Base-by-base conservation (phyloP, 1,284 basidiomycete genomes). In the Ganoderma meredithae region DNA sequence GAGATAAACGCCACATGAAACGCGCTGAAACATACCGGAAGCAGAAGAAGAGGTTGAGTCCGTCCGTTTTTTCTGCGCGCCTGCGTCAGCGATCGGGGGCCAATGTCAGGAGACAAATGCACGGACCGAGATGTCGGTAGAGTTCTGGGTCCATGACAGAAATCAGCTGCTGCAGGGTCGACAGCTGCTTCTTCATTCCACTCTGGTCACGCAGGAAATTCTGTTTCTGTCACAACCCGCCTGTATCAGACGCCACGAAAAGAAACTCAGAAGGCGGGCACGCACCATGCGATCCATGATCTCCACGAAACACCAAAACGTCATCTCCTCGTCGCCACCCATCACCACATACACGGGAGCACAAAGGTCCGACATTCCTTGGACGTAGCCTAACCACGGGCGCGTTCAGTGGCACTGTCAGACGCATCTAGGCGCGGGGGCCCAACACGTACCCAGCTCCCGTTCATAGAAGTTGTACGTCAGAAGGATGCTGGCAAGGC, bases 281-380 rank as follows among this genome's bases (percentile, higher is more conserved):
- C 88, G 67, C 68, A 94, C 95, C 95, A 98, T 97, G 60, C 95
- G 90, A 75, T 95, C 86, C 98, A 99, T 99, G 66, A 98, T 87
- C 70, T 93, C 90, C 25, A 95, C 95, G 77, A 99, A 96, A 76
- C 95, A 96, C 96, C 96, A 98, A 80, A 98, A 99, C 0, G 95
- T 95, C 77, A 93, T 81, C 58, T 92, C 93, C 76, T 98, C 95
- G 73, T 98, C 94, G 15, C 90, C 94, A 62, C 89, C 91, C 85
- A 95, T 93, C 7, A 97, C 94, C 39, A 98, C 90, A 78, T 98
- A 99, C 27, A 99, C 84, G 8, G 97, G 97, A 2, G 95, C 92
- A 75, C 96, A 95, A 6, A 99, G 86, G 79, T 99, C 98, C 1
- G 95, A 97, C 98, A 99, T 99, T 40, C 98, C 96, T 82, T 98